phyloP scores from a whole-genome alignment of 345 rosid species.

The Hevea brasiliensis region DNA sequence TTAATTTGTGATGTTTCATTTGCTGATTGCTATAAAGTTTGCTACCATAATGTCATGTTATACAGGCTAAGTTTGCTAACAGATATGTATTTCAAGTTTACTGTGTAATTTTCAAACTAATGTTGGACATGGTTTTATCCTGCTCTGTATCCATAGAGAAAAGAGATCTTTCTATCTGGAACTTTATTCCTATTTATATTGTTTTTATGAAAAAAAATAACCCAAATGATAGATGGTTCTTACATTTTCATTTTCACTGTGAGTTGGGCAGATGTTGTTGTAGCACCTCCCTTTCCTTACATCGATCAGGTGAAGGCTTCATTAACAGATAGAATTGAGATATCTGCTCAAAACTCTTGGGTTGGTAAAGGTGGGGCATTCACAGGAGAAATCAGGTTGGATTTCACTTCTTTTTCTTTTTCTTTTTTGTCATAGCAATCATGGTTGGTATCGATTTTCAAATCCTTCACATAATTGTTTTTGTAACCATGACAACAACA shows the following conservation, averaged over 20 bases:
- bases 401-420: too few species aligned
- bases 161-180: constrained; percentile 1
- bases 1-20: constrained; percentile 1
- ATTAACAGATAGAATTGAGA: constrained; percentile 64
- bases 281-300: constrained; percentile 94
- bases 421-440: neutral
- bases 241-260: constrained; percentile 3
- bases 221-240: neutral
- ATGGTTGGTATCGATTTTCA: neutral
- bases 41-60: neutral
- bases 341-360: constrained; percentile 98
- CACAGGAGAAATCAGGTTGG: constrained; percentile 99
- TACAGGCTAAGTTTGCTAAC: neutral
- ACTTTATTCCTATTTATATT: neutral
- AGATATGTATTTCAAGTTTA: neutral
- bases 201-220: neutral
- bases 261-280: constrained; percentile 76
- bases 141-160: neutral
- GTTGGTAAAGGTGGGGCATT: constrained; percentile 96
- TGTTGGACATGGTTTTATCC: too few species aligned
- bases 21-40: neutral
- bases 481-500: too few species aligned
- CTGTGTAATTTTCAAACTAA: neutral
- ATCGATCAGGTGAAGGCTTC: constrained; percentile 75
- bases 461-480: neutral